Evolutionary conservation across 306 rosid species (phyloP).

Genomic region (Sphenostylis stenocarpa): DNA sequence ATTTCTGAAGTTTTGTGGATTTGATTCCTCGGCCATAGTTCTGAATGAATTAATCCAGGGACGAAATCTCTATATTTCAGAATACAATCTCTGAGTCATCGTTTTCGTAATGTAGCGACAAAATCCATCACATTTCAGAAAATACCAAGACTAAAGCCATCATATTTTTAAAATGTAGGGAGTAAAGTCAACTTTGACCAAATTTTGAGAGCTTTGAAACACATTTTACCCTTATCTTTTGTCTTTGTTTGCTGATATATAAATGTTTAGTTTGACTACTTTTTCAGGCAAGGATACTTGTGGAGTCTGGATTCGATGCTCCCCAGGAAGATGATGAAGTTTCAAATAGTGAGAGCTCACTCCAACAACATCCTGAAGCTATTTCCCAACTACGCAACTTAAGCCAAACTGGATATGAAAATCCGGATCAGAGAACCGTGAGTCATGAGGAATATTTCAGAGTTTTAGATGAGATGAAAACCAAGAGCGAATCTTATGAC

Average conservation of each 20-base stretch:
- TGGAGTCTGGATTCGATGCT: constrained; percentile 55
- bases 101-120: neutral
- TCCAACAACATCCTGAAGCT: constrained; percentile 40
- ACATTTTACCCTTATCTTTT: neutral
- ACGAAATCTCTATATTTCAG: too few species aligned
- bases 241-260: neutral
- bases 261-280: constrained; percentile 15
- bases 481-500: constrained; percentile 45
- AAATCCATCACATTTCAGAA: neutral
- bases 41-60: too few species aligned
- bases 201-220: neutral
- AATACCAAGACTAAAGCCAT: neutral
- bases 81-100: too few species aligned
- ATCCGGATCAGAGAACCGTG: constrained; percentile 43
- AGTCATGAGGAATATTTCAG: constrained; percentile 72
- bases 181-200: neutral
- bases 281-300: constrained; percentile 79
- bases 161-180: too few species aligned
- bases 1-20: too few species aligned
- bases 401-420: constrained; percentile 39
- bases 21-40: too few species aligned
- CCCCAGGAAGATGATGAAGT: constrained; percentile 36
- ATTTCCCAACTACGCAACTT: constrained; percentile 33
- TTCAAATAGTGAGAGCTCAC: constrained; percentile 31
- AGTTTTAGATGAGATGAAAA: constrained; percentile 74